Conservation (phyloP, 495 filamentous ascomycete species). For the Neurospora tetrasperma region DNA sequence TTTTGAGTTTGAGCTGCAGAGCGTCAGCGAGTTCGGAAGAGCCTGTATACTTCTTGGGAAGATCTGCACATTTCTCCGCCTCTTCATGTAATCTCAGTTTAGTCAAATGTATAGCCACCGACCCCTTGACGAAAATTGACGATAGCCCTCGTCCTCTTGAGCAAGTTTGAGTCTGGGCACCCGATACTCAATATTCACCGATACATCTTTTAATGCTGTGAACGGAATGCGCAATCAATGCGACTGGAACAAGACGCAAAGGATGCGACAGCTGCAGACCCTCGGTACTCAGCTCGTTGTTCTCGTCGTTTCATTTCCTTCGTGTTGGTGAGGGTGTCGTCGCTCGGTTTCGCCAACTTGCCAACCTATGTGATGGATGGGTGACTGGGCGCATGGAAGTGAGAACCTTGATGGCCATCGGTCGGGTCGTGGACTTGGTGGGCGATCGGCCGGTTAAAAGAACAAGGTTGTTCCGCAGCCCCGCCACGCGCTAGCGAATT, state of each 20-base stretch:
- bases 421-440: neutral
- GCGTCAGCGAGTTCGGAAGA: neutral
- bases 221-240: no score
- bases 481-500: neutral
- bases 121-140: neutral
- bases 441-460: neutral
- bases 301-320: neutral
- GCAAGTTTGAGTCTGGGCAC: neutral
- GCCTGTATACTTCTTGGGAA: neutral
- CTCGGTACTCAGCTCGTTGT: no score
- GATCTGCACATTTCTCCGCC: neutral
- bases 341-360: neutral
- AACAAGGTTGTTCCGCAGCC: neutral
- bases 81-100: neutral
- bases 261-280: no score
- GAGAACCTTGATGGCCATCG: neutral
- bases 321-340: conserved; percentile 10
- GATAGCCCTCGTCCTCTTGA: neutral
- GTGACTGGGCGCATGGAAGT: neutral
- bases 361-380: neutral
- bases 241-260: no score
- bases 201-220: neutral
- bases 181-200: neutral
- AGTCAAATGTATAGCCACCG: neutral
- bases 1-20: neutral